phyloP scores from a whole-genome alignment of 164 flowering plant genomes.

The Tetracentron sinense region DNA sequence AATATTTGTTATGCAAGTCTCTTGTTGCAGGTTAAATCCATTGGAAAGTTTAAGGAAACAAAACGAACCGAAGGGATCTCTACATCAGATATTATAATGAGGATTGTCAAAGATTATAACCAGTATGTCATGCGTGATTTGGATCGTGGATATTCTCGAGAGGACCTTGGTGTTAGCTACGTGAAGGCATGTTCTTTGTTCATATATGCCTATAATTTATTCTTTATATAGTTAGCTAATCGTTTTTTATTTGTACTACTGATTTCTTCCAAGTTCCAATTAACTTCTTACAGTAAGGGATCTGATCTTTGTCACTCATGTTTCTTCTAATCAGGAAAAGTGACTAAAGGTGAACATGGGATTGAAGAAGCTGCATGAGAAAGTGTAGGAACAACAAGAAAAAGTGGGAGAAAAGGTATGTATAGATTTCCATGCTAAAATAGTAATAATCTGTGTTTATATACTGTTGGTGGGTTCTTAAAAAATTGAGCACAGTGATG shows the following conservation, averaged over 20 bases:
- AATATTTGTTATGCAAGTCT: background rate
- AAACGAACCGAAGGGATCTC: slow-evolving; percentile 81
- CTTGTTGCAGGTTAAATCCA: slow-evolving; percentile 53
- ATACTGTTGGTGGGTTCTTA: too few species aligned
- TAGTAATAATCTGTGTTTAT: too few species aligned
- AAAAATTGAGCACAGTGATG: too few species aligned
- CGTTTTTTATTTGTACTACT: background rate
- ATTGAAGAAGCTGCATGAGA: slow-evolving; percentile 74
- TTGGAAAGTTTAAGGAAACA: slow-evolving; percentile 79
- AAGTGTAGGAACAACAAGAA: slow-evolving; percentile 94
- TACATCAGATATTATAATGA: slow-evolving; percentile 84
- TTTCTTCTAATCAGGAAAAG: slow-evolving; percentile 61
- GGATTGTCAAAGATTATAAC: slow-evolving; percentile 93
- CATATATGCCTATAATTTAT: background rate
- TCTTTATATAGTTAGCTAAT: background rate
- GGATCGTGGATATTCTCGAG: slow-evolving; percentile 91
- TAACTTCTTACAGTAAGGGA: background rate
- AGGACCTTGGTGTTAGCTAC: slow-evolving; percentile 92
- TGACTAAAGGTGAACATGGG: slow-evolving; percentile 86
- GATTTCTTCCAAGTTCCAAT: too few species aligned
- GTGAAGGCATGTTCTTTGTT: slow-evolving; percentile 64
- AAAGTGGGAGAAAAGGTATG: slow-evolving; percentile 53
- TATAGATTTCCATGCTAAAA: slow-evolving; percentile 10
- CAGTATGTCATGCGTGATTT: slow-evolving; percentile 91
- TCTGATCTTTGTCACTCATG: slow-evolving; percentile 5